A percentile compares a stretch with the other conserved stretches of the same genome.
These are phyloP conservation scores for Dothideomycetes sp. DNA, from an alignment of 2,329 filamentous ascomycete species.

Conservation along the genomic window DNA sequence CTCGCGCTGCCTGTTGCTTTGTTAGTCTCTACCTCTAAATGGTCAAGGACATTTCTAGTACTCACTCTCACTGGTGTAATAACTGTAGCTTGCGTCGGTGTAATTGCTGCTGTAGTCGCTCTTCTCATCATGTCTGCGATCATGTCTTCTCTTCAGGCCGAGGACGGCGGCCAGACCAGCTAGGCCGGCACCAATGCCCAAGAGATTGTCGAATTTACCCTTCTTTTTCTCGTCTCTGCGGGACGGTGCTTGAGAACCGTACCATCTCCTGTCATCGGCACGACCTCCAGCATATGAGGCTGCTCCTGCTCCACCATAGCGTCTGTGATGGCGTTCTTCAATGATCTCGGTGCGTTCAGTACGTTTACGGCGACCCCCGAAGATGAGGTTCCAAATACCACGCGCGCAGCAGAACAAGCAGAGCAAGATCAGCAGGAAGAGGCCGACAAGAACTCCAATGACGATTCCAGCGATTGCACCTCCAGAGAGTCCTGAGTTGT, in stretches of 20 bases:
- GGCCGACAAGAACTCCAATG: constrained; percentile 60
- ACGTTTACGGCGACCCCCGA: constrained; percentile 45
- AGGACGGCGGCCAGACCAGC: constrained; percentile 36
- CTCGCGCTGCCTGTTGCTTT: constrained; percentile 34
- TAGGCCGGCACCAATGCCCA: constrained; percentile 34
- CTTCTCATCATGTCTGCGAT: constrained; percentile 33
- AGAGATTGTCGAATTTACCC: constrained; percentile 25
- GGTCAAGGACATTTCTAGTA: too few species aligned
- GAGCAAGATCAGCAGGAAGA: constrained; percentile 57
- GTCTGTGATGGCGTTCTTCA: constrained; percentile 49
- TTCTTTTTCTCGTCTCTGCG: constrained; percentile 27
- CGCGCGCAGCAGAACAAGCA: constrained; percentile 63
- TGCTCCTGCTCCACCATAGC: constrained; percentile 48
- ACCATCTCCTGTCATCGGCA: constrained; percentile 36
- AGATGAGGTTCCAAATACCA: constrained; percentile 46
- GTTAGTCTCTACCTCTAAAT: too few species aligned
- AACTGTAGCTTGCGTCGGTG: constrained; percentile 34
- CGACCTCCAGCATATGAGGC: constrained; percentile 27
- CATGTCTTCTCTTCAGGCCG: constrained; percentile 36
- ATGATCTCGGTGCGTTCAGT: constrained; percentile 51
- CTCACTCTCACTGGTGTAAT: constrained; percentile 41
- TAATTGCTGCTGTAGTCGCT: constrained; percentile 29
- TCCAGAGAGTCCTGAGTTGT: constrained; percentile 44
- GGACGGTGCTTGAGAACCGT: constrained; percentile 32
- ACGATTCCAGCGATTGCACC: constrained; percentile 77